A percentile compares a stretch with the other conserved stretches of the same genome.
These are phyloP conservation scores for Colletotrichum scovillei DNA, from an alignment of 2,329 filamentous ascomycete species.

Conservation along the genomic window DNA sequence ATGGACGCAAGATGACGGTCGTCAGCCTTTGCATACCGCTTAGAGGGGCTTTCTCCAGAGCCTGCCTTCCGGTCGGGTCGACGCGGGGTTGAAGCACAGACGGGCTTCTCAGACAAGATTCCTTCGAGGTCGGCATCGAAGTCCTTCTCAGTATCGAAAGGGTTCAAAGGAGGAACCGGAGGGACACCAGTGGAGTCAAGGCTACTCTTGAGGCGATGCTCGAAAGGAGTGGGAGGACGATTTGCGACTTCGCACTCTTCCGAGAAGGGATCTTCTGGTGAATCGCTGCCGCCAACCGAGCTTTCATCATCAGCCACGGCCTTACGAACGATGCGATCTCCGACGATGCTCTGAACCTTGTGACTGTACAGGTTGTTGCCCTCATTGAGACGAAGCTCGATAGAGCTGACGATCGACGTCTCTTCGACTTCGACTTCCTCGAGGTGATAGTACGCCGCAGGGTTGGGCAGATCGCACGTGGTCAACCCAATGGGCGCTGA, in stretches of 20 bases:
- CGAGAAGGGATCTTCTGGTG: slow-evolving; percentile 46
- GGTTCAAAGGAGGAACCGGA: slow-evolving; percentile 29
- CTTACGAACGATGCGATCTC: slow-evolving; percentile 44
- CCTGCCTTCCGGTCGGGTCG: slow-evolving; percentile 8
- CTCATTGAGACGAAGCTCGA: slow-evolving; percentile 49
- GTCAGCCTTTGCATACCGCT: not conserved
- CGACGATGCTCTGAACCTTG: slow-evolving; percentile 48
- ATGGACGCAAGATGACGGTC: not conserved
- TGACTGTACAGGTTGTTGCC: slow-evolving; percentile 47
- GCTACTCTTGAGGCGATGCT: slow-evolving; percentile 34
- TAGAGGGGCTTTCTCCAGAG: slow-evolving; percentile 13
- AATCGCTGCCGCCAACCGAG: slow-evolving; percentile 39
- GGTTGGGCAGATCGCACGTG: slow-evolving; percentile 19
- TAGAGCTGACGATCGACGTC: slow-evolving; percentile 43
- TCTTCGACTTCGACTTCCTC: slow-evolving; percentile 29
- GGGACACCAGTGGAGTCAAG: slow-evolving; percentile 19
- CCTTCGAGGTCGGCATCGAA: slow-evolving; percentile 53
- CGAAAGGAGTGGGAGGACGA: slow-evolving; percentile 40
- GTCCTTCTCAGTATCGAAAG: slow-evolving; percentile 50
- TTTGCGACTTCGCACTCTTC: slow-evolving; percentile 31
- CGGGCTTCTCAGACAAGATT: slow-evolving; percentile 48
- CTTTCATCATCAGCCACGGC: slow-evolving; percentile 44
- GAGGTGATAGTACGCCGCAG: slow-evolving; percentile 20
- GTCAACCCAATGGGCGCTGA: slow-evolving; percentile 19
- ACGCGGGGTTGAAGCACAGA: slow-evolving; percentile 53